Evolutionary conservation across 257 asterid species (phyloP).

Genomic region (Solanum appendiculatum): DNA sequence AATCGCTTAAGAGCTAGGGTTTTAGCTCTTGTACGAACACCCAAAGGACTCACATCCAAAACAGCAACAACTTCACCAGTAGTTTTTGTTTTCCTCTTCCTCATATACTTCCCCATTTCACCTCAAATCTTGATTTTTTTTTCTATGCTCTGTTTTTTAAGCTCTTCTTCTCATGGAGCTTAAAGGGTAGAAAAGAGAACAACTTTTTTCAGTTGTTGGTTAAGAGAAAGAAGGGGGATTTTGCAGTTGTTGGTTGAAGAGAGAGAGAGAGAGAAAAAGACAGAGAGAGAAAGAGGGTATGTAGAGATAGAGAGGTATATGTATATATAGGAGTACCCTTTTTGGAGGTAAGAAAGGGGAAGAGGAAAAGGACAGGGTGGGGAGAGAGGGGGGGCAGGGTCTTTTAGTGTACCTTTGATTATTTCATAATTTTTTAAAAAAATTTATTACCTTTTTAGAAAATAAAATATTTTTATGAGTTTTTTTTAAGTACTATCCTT

Average conservation of each 20-base stretch:
- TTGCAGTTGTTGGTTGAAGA: conserved; percentile 13
- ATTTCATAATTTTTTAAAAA: background rate
- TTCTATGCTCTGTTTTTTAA: background rate
- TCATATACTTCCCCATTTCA: conserved; percentile 26
- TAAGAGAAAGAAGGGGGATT: background rate
- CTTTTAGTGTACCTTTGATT: background rate
- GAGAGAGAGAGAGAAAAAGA: background rate
- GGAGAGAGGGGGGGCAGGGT: too few species aligned
- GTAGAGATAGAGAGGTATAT: background rate
- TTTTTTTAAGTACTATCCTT: background rate
- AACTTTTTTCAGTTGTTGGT: background rate
- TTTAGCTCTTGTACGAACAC: conserved; percentile 32
- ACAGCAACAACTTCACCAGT: conserved; percentile 1
- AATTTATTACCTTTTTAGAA: background rate
- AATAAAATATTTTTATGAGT: background rate
- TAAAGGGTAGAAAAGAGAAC: background rate
- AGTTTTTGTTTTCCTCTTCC: conserved; percentile 20
- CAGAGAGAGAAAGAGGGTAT: background rate
- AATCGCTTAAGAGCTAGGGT: conserved; percentile 22
- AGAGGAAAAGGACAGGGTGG: background rate
- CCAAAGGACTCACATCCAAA: conserved; percentile 8
- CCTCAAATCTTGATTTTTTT: background rate
- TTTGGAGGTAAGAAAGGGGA: background rate
- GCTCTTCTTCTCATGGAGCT: background rate
- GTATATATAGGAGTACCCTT: background rate